A percentile compares a stretch with the other conserved stretches of the same genome.
Conservation (phyloP, 352 stramenopile genomes). For the Phytophthora hybrid region DNA sequence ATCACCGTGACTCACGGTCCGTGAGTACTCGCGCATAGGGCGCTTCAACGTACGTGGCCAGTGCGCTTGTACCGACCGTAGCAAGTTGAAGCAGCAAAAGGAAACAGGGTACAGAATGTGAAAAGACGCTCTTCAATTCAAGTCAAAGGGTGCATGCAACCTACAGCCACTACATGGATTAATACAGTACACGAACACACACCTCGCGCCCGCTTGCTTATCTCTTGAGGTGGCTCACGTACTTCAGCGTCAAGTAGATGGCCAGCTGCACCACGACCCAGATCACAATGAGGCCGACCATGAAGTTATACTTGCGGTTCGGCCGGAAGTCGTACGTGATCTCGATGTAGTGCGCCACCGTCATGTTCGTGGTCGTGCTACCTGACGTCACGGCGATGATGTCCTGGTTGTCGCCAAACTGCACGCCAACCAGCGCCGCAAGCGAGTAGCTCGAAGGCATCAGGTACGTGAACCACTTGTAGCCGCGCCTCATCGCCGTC, state of each 20-base stretch:
- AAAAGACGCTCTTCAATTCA: background rate
- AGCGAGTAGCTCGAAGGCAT: conserved; percentile 6
- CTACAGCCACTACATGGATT: background rate
- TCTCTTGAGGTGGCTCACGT: background rate
- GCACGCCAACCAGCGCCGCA: background rate
- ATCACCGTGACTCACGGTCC: no score
- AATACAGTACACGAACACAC: background rate
- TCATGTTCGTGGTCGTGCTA: background rate
- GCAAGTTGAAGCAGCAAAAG: background rate
- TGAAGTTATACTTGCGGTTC: background rate
- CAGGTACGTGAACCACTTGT: conserved; percentile 69
- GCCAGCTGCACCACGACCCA: conserved; percentile 8
- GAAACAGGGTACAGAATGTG: background rate
- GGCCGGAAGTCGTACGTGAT: background rate
- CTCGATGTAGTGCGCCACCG: background rate
- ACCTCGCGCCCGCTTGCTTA: conserved; percentile 50
- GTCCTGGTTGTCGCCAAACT: background rate
- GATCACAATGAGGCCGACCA: background rate
- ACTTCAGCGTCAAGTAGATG: conserved; percentile 74
- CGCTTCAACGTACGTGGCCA: no score
- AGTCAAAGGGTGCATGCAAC: background rate
- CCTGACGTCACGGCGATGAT: background rate
- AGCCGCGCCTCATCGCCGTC: conserved; percentile 48
- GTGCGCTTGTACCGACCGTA: background rate
- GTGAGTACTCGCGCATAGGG: background rate